Percentiles rank a stretch among this genome's conserved stretches.
Evolutionary conservation across 2,329 filamentous ascomycete genomes (phyloP).

Genomic region (Ophiostoma angusticollis): DNA sequence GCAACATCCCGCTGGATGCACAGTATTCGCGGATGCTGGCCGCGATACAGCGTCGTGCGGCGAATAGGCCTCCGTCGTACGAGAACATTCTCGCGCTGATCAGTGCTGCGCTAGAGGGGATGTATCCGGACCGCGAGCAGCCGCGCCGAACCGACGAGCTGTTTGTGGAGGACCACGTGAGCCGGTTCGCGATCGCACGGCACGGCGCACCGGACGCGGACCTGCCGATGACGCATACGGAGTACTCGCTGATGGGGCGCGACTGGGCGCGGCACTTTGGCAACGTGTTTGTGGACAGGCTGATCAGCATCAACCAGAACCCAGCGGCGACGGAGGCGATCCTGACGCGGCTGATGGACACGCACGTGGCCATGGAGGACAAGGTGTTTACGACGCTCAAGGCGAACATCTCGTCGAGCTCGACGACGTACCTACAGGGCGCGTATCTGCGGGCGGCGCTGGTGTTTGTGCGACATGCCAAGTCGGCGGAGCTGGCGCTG

Average conservation of each 20-base stretch:
- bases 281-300: slow-evolving; percentile 52
- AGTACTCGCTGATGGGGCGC: slow-evolving; percentile 13
- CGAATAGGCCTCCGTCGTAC: slow-evolving; percentile 40
- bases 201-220: slow-evolving; percentile 13
- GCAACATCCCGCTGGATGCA: slow-evolving; percentile 32
- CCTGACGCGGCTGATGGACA: slow-evolving; percentile 41
- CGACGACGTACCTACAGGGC: slow-evolving; percentile 32
- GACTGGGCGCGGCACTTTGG: slow-evolving; percentile 15
- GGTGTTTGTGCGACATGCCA: slow-evolving; percentile 36
- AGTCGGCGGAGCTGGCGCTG: slow-evolving; percentile 22
- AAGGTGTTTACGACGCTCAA: slow-evolving; percentile 41
- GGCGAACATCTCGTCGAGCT: slow-evolving; percentile 38
- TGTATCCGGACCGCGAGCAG: slow-evolving; percentile 17
- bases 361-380: slow-evolving; percentile 36
- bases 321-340: slow-evolving; percentile 39
- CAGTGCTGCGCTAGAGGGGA: slow-evolving; percentile 29
- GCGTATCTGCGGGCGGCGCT: slow-evolving; percentile 43
- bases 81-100: slow-evolving; percentile 38
- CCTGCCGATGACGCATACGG: slow-evolving; percentile 13
- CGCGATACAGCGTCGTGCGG: slow-evolving; percentile 36
- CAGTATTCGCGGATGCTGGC: slow-evolving; percentile 45
- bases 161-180: slow-evolving; percentile 25
- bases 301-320: slow-evolving; percentile 51
- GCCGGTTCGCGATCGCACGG: slow-evolving; percentile 3
- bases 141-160: slow-evolving; percentile 19